Conservation (phyloP, 768 basidiomycete species). For the Zangia roseola region DNA sequence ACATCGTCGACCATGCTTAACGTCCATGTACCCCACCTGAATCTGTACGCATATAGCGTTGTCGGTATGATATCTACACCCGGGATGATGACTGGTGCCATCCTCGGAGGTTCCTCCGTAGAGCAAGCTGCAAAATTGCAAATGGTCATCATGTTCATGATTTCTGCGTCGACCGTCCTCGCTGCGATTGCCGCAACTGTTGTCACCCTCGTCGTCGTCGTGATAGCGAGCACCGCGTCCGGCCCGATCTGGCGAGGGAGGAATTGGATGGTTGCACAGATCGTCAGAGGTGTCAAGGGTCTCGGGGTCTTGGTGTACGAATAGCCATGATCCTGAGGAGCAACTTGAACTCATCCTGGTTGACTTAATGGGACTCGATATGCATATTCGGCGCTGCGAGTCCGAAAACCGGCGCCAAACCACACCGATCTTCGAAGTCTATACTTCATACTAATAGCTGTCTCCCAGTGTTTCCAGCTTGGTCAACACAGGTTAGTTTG, state of each 20-base stretch:
- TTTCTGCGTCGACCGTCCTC: slow-evolving; percentile 72
- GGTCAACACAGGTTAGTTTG: no score
- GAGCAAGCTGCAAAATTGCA: slow-evolving; percentile 86
- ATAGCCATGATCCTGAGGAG: no score
- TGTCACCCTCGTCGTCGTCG: slow-evolving; percentile 56
- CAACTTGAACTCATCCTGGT: no score
- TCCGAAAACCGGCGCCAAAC: no score
- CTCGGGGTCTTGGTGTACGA: no score
- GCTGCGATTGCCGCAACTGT: slow-evolving; percentile 65
- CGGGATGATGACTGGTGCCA: slow-evolving; percentile 92
- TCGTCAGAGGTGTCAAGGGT: slow-evolving; percentile 13
- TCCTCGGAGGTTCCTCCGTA: slow-evolving; percentile 82
- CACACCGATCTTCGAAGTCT: no score
- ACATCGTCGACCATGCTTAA: neutral
- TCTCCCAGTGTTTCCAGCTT: no score
- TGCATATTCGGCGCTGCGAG: no score
- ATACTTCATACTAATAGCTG: no score
- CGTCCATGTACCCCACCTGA: neutral
- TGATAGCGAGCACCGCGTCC: slow-evolving; percentile 69
- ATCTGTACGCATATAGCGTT: slow-evolving; percentile 43
- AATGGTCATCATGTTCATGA: slow-evolving; percentile 96
- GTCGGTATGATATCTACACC: slow-evolving; percentile 78
- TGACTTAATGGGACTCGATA: no score
- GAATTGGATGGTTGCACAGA: slow-evolving; percentile 29
- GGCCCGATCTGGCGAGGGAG: slow-evolving; percentile 44